A percentile compares a stretch with the other conserved stretches of the same genome.
Conservation (phyloP, 306 rosid genomes). For the Quercus gilva region DNA sequence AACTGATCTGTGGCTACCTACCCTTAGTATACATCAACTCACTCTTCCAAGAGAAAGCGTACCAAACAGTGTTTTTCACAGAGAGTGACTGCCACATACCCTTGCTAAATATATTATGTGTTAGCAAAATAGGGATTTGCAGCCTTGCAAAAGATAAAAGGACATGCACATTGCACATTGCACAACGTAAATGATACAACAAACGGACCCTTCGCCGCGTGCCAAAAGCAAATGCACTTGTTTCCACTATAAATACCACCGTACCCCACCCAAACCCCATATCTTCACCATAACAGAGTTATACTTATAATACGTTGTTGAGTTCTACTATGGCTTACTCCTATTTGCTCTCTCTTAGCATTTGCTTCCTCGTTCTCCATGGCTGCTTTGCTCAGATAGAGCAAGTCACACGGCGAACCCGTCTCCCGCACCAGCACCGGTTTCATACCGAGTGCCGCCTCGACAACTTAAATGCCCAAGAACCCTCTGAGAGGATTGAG, state of each 20-base stretch:
- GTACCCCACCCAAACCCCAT: background rate
- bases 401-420: background rate
- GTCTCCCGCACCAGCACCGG: slow-evolving; percentile 7
- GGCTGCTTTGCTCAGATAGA: slow-evolving; percentile 24
- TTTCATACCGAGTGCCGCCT: slow-evolving; percentile 16
- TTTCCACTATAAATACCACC: slow-evolving; percentile 15
- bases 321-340: slow-evolving; percentile 14
- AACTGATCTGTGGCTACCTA: background rate
- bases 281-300: too few species aligned
- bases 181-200: background rate
- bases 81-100: background rate
- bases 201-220: slow-evolving; percentile 8
- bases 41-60: background rate
- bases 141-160: slow-evolving; percentile 8
- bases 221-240: background rate
- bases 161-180: background rate
- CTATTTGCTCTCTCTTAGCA: slow-evolving; percentile 5
- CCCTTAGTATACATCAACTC: background rate
- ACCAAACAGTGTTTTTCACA: background rate
- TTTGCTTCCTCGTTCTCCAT: slow-evolving; percentile 9
- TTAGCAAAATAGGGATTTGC: background rate
- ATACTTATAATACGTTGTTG: too few species aligned
- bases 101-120: background rate
- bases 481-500: slow-evolving; percentile 8
- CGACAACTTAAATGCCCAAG: slow-evolving; percentile 22